These are phyloP conservation scores for Mariannaea elegans DNA, from an alignment of 2,329 filamentous ascomycete genomes.

Conservation along the genomic window DNA sequence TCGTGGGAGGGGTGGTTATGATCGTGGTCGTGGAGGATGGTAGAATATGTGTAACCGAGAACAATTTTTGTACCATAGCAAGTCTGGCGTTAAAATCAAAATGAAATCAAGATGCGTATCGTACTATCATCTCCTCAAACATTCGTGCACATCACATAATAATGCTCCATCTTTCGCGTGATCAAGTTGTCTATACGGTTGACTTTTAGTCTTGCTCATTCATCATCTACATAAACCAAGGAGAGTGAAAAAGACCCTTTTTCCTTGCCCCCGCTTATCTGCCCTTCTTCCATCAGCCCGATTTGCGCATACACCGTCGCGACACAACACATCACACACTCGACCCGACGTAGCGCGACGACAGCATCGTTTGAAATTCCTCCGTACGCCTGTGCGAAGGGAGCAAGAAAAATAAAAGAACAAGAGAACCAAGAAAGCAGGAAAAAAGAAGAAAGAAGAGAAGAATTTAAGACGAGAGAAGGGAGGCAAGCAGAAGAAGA, in stretches of 20 bases:
- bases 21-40: slow-evolving; percentile 43
- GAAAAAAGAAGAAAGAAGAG: slow-evolving; percentile 15
- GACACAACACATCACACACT: not conserved
- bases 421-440: slow-evolving; percentile 23
- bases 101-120: not conserved
- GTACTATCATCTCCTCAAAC: not conserved
- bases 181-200: slow-evolving; percentile 37
- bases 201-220: slow-evolving; percentile 44
- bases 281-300: slow-evolving; percentile 12
- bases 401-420: slow-evolving; percentile 18
- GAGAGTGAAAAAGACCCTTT: slow-evolving; percentile 15
- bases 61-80: slow-evolving; percentile 11
- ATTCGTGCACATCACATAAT: not conserved
- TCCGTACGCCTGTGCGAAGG: slow-evolving; percentile 22
- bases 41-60: not conserved
- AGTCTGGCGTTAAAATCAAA: not conserved
- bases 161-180: not conserved
- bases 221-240: slow-evolving; percentile 42
- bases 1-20: slow-evolving; percentile 44
- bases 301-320: slow-evolving; percentile 5
- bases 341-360: not conserved
- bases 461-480: slow-evolving; percentile 24
- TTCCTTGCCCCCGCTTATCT: not conserved
- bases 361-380: slow-evolving; percentile 21
- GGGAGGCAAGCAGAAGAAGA: slow-evolving; percentile 25